Base-by-base conservation (phyloP, 169 alveolate genomes). In the Plasmodium ovale region DNA sequence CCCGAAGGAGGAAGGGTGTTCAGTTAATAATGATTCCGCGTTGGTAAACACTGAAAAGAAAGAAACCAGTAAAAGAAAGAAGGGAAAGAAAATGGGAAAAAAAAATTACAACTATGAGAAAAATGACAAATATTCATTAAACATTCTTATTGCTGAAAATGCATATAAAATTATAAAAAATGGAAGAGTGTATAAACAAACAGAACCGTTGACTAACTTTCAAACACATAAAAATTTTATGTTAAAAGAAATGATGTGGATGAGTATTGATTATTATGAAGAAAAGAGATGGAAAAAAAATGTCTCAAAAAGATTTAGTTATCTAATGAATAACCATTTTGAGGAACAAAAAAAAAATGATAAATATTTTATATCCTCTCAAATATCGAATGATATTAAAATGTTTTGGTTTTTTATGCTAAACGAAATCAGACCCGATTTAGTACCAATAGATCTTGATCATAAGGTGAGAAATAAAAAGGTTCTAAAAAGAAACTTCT, bases 221-320 rank as follows among this genome's bases (percentile, higher is more conserved):
- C 77, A 59, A n/a, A 85, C 95, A 42, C 95, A 85, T 54, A 72
- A 93, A 59, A 92, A 77, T 79, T 88, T 74, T 70, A 54, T 94
- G 72, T 25, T 87, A 19, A 89, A 91, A 72, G 96, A 94, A 87
- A 89, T 92, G 96, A 33, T 74, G 49, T 94, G 96, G 96, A 84
- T 94, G 95, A 74, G 96, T 25, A 92, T 87, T 33, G 96, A 94
- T 68, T 94, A 62, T 70, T 92, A 92, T 68, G 95, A 94, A 84
- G 96, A 94, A 77, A 84, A 93, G 59, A 92, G 93, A 31, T 94
- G 96, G 96, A 94, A 94, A 82, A 90, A 87, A 21, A 60, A 91
- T 87, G 94, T 92, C 7, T 93, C 96, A n/a, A 71, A 72, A 72
- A 65, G 93, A 51, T 72, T 94, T 64, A 51, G 96, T 29, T 85